These are phyloP conservation scores for Boechera stricta DNA, from an alignment of 345 rosid species.

Conservation along the genomic window DNA sequence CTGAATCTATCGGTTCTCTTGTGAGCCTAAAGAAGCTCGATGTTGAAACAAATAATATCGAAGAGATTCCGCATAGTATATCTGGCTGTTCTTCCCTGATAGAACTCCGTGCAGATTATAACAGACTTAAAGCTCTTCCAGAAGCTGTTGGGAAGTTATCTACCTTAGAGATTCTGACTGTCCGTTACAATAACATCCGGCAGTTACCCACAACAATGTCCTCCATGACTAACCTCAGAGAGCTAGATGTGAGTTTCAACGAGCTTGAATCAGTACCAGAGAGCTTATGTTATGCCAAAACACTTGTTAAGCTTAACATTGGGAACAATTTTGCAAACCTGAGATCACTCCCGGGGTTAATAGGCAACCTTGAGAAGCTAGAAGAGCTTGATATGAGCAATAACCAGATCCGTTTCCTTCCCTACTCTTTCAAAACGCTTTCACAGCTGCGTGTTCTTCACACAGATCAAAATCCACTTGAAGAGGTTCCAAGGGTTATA, in stretches of 20 bases:
- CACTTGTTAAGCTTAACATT: constrained; percentile 83
- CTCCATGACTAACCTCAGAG: constrained; percentile 71
- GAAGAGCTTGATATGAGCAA: constrained; percentile 96
- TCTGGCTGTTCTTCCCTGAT: constrained; percentile 69
- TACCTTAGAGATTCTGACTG: constrained; percentile 71
- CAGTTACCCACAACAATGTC: constrained; percentile 94
- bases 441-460: constrained; percentile 65
- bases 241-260: constrained; percentile 93
- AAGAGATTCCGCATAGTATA: constrained; percentile 83
- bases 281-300: constrained; percentile 85
- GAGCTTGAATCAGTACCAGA: constrained; percentile 97
- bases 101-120: constrained; percentile 89
- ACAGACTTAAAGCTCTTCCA: constrained; percentile 94
- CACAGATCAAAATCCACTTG: constrained; percentile 79
- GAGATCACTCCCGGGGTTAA: constrained; percentile 78
- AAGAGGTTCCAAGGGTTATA: constrained; percentile 84
- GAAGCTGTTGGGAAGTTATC: constrained; percentile 94
- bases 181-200: constrained; percentile 88
- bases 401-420: constrained; percentile 91
- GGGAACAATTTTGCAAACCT: constrained; percentile 96
- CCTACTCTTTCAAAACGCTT: constrained; percentile 83
- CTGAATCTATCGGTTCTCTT: constrained; percentile 78
- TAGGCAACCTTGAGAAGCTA: constrained; percentile 92
- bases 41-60: constrained; percentile 84
- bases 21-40: constrained; percentile 65